phyloP scores from a whole-genome alignment of 2,329 filamentous ascomycete species.

The Penicillium carneum region DNA sequence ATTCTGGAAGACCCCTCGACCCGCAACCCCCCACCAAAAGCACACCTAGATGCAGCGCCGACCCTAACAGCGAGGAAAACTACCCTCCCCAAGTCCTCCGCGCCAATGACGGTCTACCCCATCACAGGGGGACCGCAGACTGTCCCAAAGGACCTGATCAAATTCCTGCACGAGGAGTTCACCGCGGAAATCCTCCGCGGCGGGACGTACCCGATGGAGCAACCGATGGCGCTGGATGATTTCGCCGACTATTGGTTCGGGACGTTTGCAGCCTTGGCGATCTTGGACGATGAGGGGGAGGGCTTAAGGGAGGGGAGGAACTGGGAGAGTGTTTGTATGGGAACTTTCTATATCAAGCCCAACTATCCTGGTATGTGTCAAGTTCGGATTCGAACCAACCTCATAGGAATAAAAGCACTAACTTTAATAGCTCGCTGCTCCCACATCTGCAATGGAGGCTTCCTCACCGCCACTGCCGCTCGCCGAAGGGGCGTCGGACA shows the following conservation, averaged over 20 bases:
- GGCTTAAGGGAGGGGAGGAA: slow-evolving; percentile 39
- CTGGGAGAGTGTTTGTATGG: slow-evolving; percentile 48
- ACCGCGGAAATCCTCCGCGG: slow-evolving; percentile 46
- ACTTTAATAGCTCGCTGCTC: slow-evolving; percentile 46
- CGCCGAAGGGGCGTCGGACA: slow-evolving; percentile 46
- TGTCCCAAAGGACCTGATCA: slow-evolving; percentile 37
- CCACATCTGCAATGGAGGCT: slow-evolving; percentile 51
- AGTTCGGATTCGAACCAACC: background rate
- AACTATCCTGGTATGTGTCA: slow-evolving; percentile 50
- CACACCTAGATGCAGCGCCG: slow-evolving; percentile 29
- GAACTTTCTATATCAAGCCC: slow-evolving; percentile 53
- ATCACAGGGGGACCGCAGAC: slow-evolving; percentile 33
- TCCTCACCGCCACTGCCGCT: slow-evolving; percentile 45
- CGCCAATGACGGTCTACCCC: slow-evolving; percentile 42
- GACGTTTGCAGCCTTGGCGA: slow-evolving; percentile 46
- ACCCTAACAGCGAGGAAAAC: slow-evolving; percentile 35
- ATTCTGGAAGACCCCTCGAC: slow-evolving; percentile 48
- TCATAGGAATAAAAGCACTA: background rate
- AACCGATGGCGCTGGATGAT: slow-evolving; percentile 39
- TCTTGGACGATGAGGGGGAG: slow-evolving; percentile 33
- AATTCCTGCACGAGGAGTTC: slow-evolving; percentile 45
- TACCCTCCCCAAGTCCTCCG: slow-evolving; percentile 37
- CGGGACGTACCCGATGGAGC: slow-evolving; percentile 51
- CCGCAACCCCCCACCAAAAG: slow-evolving; percentile 37
- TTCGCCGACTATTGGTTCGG: slow-evolving; percentile 52